Conservation (phyloP, 1,284 basidiomycete genomes). For the Kalmanozyma brasiliensis region DNA sequence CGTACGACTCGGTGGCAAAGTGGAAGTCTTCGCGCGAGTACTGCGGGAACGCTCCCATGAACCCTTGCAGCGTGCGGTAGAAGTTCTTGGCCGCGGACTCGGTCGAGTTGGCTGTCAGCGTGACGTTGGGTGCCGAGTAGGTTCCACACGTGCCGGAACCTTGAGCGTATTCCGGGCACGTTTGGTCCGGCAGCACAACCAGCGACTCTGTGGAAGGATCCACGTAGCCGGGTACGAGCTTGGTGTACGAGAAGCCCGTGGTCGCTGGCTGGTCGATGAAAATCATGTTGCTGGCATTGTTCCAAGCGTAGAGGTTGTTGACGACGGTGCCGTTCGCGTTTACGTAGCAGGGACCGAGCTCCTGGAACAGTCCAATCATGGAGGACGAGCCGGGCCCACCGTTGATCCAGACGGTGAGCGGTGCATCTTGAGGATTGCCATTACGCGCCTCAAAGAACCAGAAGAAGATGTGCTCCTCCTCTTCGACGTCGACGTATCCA, state of each 20-base stretch:
- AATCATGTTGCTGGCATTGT: constrained; percentile 76
- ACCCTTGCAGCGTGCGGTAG: constrained; percentile 73
- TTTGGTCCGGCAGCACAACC: constrained; percentile 28
- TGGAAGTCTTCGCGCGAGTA: constrained; percentile 70
- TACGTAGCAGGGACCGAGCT: constrained; percentile 76
- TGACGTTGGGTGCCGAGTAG: constrained; percentile 45
- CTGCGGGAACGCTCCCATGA: constrained; percentile 55
- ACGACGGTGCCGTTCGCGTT: constrained; percentile 73
- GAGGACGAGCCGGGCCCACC: constrained; percentile 74
- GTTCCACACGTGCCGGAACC: constrained; percentile 47
- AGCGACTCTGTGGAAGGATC: constrained; percentile 29
- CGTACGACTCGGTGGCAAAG: constrained; percentile 74
- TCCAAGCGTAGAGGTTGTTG: constrained; percentile 76
- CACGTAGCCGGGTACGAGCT: constrained; percentile 44
- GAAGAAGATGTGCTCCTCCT: constrained; percentile 54
- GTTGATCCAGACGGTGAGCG: constrained; percentile 56
- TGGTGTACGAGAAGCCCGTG: constrained; percentile 53
- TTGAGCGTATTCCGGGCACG: constrained; percentile 44
- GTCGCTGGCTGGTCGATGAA: constrained; percentile 77
- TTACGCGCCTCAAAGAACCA: constrained; percentile 58
- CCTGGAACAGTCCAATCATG: constrained; percentile 78
- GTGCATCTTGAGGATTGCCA: constrained; percentile 38
- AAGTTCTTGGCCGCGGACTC: constrained; percentile 57
- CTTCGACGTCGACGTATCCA: constrained; percentile 48
- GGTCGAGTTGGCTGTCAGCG: constrained; percentile 50